Evolutionary conservation across 345 rosid genomes (phyloP), one percentile per base, ranked within the genome.

Genomic region (Odontarrhena argentea): DNA sequence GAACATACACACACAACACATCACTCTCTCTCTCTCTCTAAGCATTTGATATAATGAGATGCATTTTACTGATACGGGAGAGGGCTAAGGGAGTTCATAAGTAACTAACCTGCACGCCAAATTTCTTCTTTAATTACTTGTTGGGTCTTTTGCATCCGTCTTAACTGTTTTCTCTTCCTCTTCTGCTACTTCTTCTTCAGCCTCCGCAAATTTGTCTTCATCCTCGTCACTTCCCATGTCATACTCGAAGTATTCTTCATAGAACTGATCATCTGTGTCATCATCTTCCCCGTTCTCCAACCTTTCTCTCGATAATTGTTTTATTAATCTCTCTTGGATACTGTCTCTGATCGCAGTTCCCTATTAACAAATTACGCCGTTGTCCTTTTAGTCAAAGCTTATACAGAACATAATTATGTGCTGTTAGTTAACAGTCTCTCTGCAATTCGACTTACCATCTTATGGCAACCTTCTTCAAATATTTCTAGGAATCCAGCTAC

Each of bases 401-500:
- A 8, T n/a, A 64, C 62, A 71, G 15, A 58, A 60, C 51, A 50
- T 8, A 9, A 55, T 40, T 54, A 55, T 32, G 54, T 26, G 5
- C 2, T 41, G 14, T 26, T 53, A 26, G 45, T 71, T 37, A 36
- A 57, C 65, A 49, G 54, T 25, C 15, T 65, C 55, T 57, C 45
- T 36, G 15, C 6, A 25, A 15, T 25, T 73, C 32, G 6, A 50
- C 88, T 83, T 47, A 91, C 99, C 99, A 94, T 87, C 79, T 94
- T 94, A 75, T 94, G 99, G 73, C 91, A 94, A 59, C 99, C 87
- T 86, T 94, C 99, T 80, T 94, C 99, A 30, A 94, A 94, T 88
- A 91, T 88, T 80, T 91, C 99, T 6, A 94, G 89, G 67, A 94
- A 94, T 67, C 99, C 99, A 28, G 95, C 92, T n/a, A 94, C 99